A percentile compares a stretch with the other conserved stretches of the same genome.
These are phyloP conservation scores for Paramecium caudatum DNA, from an alignment of 73 alveolate genomes.

Conservation along the genomic window DNA sequence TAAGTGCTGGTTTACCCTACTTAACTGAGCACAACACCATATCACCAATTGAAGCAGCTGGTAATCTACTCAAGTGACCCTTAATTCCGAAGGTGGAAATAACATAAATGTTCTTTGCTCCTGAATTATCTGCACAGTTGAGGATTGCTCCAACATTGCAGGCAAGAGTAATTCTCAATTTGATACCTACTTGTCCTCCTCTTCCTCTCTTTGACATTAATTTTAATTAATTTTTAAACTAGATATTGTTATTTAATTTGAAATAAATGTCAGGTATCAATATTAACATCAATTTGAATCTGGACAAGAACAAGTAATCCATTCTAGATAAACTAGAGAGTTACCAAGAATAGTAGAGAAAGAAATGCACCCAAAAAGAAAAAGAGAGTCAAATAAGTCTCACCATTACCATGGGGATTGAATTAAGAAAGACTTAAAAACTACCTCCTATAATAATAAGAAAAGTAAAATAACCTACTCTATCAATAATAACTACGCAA, in stretches of 20 bases:
- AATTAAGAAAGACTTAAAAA: conserved; percentile 54
- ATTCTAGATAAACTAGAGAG: conserved; percentile 18
- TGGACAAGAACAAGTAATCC: conserved; percentile 33
- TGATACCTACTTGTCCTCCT: conserved; percentile 79
- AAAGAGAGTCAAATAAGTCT: not conserved
- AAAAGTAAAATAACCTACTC: not conserved
- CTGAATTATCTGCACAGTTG: conserved; percentile 97
- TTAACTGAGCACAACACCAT: conserved; percentile 95
- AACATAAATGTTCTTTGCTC: conserved; percentile 95
- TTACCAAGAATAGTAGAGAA: conserved; percentile 8
- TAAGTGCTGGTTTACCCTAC: conserved; percentile 99
- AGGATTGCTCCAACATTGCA: conserved; percentile 91
- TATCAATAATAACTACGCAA: not conserved
- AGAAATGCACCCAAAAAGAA: not conserved
- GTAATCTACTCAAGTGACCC: conserved; percentile 84
- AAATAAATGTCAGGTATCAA: conserved; percentile 64
- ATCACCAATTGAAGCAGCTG: conserved; percentile 96
- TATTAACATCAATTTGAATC: conserved; percentile 38
- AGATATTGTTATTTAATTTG: no score
- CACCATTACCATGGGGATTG: conserved; percentile 65
- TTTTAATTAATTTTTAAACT: conserved; percentile 57
- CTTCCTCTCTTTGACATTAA: conserved; percentile 77
- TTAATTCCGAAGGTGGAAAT: conserved; percentile 88
- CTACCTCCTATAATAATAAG: not conserved
- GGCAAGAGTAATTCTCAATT: conserved; percentile 80